Percentiles rank a stretch among this genome's conserved stretches.
These are phyloP conservation scores for Herpetospermum pedunculosum DNA, from an alignment of 306 rosid species.

Conservation along the genomic window DNA sequence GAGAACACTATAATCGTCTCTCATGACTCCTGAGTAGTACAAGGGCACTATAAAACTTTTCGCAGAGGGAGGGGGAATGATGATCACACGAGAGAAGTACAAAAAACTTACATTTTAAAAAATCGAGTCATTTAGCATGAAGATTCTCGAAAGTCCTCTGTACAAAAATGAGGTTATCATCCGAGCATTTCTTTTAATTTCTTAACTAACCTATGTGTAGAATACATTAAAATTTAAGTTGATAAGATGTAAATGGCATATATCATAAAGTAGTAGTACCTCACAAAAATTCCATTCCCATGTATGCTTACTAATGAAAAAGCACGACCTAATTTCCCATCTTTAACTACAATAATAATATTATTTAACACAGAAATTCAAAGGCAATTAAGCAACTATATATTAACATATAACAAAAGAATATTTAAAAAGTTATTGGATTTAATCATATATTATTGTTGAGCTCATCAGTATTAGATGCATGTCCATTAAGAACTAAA, in stretches of 20 bases:
- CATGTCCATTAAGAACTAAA: no score
- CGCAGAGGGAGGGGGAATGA: no score
- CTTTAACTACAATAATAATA: background rate
- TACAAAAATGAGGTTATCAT: background rate
- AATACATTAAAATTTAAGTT: background rate
- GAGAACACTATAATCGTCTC: no score
- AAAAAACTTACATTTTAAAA: no score
- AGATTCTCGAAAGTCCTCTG: no score
- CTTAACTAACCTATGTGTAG: background rate
- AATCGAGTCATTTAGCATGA: no score
- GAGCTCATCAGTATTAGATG: background rate
- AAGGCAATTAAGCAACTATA: background rate
- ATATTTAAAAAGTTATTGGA: background rate
- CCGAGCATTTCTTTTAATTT: background rate
- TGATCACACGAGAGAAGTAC: no score
- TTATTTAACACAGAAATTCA: background rate
- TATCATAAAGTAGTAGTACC: background rate
- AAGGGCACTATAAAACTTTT: no score
- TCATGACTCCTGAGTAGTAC: no score
- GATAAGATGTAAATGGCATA: conserved; percentile 8
- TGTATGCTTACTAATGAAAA: background rate
- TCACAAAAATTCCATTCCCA: background rate
- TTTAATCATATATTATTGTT: background rate
- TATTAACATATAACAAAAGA: background rate
- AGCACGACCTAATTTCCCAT: background rate